These are phyloP conservation scores for Aspergillus kassunensis DNA, from an alignment of 495 filamentous ascomycete genomes.

Conservation along the genomic window DNA sequence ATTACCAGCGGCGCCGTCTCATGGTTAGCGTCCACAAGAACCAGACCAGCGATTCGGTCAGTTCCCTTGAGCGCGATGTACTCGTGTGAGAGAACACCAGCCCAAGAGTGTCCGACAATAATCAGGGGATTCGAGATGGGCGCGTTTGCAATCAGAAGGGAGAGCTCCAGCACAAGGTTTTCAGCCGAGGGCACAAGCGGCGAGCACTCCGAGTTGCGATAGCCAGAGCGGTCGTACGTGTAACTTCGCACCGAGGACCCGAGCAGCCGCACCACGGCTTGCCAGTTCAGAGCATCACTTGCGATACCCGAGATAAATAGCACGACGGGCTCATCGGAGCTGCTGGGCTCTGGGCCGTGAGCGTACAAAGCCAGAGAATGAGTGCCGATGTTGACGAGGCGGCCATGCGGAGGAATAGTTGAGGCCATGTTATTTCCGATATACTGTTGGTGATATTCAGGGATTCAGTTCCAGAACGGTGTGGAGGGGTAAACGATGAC, in stretches of 20 bases:
- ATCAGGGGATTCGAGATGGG: slow-evolving; percentile 10
- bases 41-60: slow-evolving; percentile 13
- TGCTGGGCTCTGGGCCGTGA: slow-evolving; percentile 12
- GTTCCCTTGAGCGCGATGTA: slow-evolving; percentile 12
- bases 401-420: slow-evolving; percentile 11
- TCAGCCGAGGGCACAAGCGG: slow-evolving; percentile 7
- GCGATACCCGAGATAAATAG: slow-evolving; percentile 16
- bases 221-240: slow-evolving; percentile 18
- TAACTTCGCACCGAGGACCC: slow-evolving; percentile 11
- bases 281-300: slow-evolving; percentile 16
- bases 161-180: slow-evolving; percentile 13
- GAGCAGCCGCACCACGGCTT: slow-evolving; percentile 12
- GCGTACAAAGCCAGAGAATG: slow-evolving; percentile 16
- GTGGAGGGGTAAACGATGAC: too few species aligned
- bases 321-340: slow-evolving; percentile 1
- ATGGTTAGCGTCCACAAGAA: slow-evolving; percentile 17
- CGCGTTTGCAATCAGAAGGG: slow-evolving; percentile 10
- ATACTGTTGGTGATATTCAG: too few species aligned
- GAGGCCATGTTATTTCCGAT: too few species aligned
- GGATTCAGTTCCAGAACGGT: too few species aligned
- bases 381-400: slow-evolving; percentile 16
- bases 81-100: slow-evolving; percentile 16
- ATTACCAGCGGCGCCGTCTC: slow-evolving; percentile 16
- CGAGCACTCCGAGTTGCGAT: slow-evolving; percentile 11
- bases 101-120: slow-evolving; percentile 18